Base-by-base conservation (phyloP, 352 stramenopile species). In the Globisporangium nunn region DNA sequence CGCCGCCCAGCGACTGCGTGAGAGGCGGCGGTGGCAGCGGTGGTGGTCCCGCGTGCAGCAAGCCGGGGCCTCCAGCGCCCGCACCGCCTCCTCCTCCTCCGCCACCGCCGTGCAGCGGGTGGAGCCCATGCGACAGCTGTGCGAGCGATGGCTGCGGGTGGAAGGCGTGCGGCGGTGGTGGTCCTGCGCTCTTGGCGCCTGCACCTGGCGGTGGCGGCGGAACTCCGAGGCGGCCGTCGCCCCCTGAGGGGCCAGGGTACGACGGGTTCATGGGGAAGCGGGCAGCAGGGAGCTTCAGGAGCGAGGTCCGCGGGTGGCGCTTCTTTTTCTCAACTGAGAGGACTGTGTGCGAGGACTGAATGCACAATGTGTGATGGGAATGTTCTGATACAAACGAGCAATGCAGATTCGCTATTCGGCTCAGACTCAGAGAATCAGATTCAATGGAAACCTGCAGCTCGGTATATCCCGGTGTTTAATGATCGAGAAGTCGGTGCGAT, bases 91-190 rank as follows among this genome's bases (percentile, higher is more conserved):
- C 12, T 15, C 41, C 7, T 62, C 68, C 43, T 50, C 61, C 71
- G 61, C 66, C 64, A 30, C 78, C 74, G 40, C 81, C 81, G 56
- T 92, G 81, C 8, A 92, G 74, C 40, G 81, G 78, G 52, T 92
- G 81, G 35, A 89, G 61, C 35, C 65, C 49, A 60, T 83, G 74
- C 35, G 61, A 62, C 43, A 92, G 74, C 56, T 91, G 81, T 41
- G 81, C 57, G 41, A 91, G 63, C 50, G 78, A 81, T 47, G 78
- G 70, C 71, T 84, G 76, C 61, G 79, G 65, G 54, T 88, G 81
- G 68, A 87, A 89, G 33, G 62, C 68, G 54, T 91, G 81, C 56
- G 66, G 70, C 30, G 45, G 17, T 45, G 69, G 62, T 45, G 69
- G 62, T 35, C 59, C 61, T 0, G 73, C 70, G 53, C 54, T 65